Base-by-base conservation (phyloP, 2,329 filamentous ascomycete species). In the Thelonectria discophora region DNA sequence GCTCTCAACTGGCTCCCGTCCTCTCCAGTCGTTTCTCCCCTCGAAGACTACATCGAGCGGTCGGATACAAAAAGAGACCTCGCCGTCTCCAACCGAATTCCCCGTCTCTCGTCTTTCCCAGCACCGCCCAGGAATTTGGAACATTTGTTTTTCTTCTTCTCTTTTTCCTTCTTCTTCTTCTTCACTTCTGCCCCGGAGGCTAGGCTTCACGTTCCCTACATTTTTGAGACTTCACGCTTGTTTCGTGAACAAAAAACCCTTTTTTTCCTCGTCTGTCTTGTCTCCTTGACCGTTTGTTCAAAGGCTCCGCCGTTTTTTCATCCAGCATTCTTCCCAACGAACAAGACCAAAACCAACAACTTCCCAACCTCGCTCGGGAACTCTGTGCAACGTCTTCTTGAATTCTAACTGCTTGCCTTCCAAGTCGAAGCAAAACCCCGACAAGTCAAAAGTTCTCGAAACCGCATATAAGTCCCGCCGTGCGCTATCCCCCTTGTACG, bases 91-190 rank as follows among this genome's bases (percentile, higher is more conserved):
- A 42, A 18, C 20, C 51, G 51, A 37, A 17, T 51, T 24, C 53
- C 51, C 43, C 42, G n/a, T 61, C 40, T 40, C 57, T 65, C 50
- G 30, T 4, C 11, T 7, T 24, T 47, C 47, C 55, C 67, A 69
- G 68, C 60, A 70, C 60, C 60, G 56, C 69, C 64, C 62, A 70
- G 68, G 67, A 70, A 71, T 66, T 68, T 58, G 45, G 49, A 51
- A 50, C 59, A 59, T 61, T 68, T 3, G 49, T 52, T 65, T 62
- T 56, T 59, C 55, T 54, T 50, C 49, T 54, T 32, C 62, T 67
- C 56, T 66, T 61, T 61, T 68, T 53, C 46, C 60, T 61, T 60
- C 58, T 58, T 61, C 48, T 65, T 59, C 55, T 54, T 45, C 40
- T 49, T 52, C 57, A 48, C 55, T 62, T 65, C 55, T 56, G 58